Conservation (phyloP, 2,329 filamentous ascomycete genomes). For the Dothistroma pini region DNA sequence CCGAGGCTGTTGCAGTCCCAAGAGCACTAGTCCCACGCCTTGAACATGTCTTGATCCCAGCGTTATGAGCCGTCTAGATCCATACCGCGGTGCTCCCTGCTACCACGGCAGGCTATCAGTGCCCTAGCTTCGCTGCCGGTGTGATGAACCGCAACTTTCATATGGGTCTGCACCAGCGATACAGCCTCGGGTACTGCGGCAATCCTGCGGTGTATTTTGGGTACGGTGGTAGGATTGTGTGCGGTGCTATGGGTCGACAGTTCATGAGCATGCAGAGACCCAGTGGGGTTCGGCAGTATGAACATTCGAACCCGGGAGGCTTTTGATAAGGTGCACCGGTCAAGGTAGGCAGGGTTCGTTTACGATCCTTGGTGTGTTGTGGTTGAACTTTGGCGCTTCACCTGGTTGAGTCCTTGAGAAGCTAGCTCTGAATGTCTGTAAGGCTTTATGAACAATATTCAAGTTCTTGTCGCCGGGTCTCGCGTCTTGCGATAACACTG, state of each 20-base stretch:
- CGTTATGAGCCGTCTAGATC: too few species aligned
- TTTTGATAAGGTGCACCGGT: not conserved
- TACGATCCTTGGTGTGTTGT: not conserved
- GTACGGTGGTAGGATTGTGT: not conserved
- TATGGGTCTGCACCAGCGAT: not conserved
- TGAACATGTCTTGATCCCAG: too few species aligned
- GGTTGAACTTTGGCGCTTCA: not conserved
- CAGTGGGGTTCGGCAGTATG: not conserved
- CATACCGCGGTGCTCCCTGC: not conserved
- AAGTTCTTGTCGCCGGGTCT: too few species aligned
- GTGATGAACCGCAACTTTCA: not conserved
- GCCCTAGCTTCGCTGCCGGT: not conserved
- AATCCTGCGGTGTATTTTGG: not conserved
- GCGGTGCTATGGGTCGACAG: not conserved
- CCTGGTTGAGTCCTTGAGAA: too few species aligned
- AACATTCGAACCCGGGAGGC: not conserved
- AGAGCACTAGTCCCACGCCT: too few species aligned
- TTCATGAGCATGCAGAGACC: not conserved
- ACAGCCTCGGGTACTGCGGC: not conserved
- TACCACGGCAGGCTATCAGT: not conserved
- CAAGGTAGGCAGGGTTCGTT: not conserved
- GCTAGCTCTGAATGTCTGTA: too few species aligned
- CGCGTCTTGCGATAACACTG: too few species aligned
- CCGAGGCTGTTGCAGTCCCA: too few species aligned
- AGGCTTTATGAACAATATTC: too few species aligned